Evolutionary conservation across 169 alveolate species (phyloP).

Genomic region (Eimeria tenella): DNA sequence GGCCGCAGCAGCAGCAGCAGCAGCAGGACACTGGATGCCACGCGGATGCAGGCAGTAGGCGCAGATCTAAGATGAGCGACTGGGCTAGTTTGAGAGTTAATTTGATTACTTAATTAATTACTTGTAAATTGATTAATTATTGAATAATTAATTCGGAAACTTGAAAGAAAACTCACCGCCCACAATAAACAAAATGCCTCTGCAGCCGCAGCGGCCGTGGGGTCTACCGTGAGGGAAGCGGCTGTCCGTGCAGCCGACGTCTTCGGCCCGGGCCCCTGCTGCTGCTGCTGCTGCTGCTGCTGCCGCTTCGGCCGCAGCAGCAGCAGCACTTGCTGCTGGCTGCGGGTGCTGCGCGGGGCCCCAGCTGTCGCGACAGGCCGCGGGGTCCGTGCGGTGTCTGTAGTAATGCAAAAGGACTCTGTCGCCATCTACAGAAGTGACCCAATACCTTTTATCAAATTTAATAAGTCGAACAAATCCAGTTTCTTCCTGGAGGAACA

Average conservation of each 20-base stretch:
- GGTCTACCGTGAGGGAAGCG: constrained; percentile 19
- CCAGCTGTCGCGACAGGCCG: constrained; percentile 4
- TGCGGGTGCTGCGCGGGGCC: neutral
- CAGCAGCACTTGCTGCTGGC: neutral
- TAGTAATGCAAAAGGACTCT: neutral
- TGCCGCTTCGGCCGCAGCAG: neutral
- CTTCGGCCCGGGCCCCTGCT: constrained; percentile 6
- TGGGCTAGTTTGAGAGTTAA: too few relatives aligned
- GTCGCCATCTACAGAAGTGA: constrained; percentile 10
- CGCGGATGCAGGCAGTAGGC: neutral
- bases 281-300: constrained; percentile 4
- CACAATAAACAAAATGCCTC: constrained; percentile 32
- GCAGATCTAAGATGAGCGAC: too few relatives aligned
- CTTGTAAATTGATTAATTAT: too few relatives aligned
- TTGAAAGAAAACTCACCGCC: constrained; percentile 6
- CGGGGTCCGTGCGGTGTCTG: neutral
- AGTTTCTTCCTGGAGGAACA: neutral
- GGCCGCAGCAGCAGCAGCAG: neutral
- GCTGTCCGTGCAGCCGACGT: constrained; percentile 35
- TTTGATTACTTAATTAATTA: too few relatives aligned
- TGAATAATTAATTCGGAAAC: too few relatives aligned
- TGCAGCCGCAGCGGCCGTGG: constrained; percentile 40
- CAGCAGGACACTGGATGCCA: neutral
- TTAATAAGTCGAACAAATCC: neutral
- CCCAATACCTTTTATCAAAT: neutral